A percentile compares a stretch with the other conserved stretches of the same genome.
Evolutionary conservation across 208 protist species (phyloP).

Genomic region (Tritrichomonas foetus): DNA sequence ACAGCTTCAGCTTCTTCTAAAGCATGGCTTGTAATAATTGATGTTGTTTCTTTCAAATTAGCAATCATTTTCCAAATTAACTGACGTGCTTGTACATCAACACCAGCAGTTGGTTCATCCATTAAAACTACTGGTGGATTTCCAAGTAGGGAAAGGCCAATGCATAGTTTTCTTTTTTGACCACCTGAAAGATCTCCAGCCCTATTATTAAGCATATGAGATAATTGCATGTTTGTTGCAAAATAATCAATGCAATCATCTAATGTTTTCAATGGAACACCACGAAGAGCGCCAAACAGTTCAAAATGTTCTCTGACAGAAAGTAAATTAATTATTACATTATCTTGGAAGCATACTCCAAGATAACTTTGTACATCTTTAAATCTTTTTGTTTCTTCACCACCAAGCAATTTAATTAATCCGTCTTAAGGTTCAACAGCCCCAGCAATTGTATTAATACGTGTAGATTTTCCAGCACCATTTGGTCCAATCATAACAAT

Average conservation of each 20-base stretch:
- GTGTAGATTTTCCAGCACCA: conserved; percentile 7
- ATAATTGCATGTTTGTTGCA: neutral
- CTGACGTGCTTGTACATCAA: conserved; percentile 4
- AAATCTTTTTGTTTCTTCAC: neutral
- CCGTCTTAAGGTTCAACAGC: neutral
- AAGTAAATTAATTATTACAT: neutral
- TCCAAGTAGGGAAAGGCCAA: conserved; percentile 7
- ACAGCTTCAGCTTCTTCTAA: conserved; percentile 38
- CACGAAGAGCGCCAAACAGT: neutral
- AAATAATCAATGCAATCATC: neutral
- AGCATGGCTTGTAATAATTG: conserved; percentile 1
- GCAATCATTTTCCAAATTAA: conserved; percentile 10
- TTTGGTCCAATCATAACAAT: conserved; percentile 19
- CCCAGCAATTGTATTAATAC: neutral
- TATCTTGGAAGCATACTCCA: neutral
- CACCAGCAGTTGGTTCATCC: conserved; percentile 38
- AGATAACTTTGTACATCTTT: neutral
- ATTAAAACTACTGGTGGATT: conserved; percentile 36
- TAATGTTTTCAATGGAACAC: neutral
- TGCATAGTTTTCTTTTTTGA: conserved; percentile 39
- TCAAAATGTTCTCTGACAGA: conserved; percentile 39
- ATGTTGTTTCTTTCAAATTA: neutral
- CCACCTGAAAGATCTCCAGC: conserved; percentile 37
- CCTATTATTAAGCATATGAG: neutral
- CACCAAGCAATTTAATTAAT: neutral